Conservation (phyloP, 2,329 filamentous ascomycete species). For the Alternaria sp. region DNA sequence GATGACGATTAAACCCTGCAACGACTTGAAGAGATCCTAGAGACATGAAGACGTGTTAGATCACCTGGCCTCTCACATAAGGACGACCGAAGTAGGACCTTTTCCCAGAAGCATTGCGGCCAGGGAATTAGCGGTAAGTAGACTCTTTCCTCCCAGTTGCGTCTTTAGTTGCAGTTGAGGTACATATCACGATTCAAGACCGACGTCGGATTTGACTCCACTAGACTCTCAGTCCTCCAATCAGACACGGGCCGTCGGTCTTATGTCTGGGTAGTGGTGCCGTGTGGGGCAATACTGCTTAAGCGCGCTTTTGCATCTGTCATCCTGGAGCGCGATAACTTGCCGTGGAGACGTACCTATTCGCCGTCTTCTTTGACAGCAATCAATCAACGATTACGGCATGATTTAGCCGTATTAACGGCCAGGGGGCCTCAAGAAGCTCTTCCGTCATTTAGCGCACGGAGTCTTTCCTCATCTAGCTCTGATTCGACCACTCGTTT, state of each 20-base stretch:
- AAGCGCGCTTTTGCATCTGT: conserved; percentile 11
- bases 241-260: not conserved
- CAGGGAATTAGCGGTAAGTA: not conserved
- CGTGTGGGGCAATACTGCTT: conserved; percentile 4
- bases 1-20: conserved; percentile 5
- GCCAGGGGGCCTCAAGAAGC: not conserved
- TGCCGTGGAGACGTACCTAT: not conserved
- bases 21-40: not conserved
- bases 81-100: conserved; percentile 4
- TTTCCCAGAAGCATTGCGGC: not conserved
- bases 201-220: conserved; percentile 13
- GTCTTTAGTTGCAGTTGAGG: conserved; percentile 9
- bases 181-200: conserved; percentile 14
- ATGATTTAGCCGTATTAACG: not conserved
- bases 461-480: conserved; percentile 3
- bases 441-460: not conserved
- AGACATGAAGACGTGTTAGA: not conserved
- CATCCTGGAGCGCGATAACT: conserved; percentile 3
- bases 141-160: not conserved
- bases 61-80: not conserved
- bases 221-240: conserved; percentile 1
- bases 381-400: not conserved
- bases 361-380: not conserved
- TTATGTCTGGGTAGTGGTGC: not conserved
- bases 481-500: conserved; percentile 3